Conservation (phyloP, 116 monocot species). For the Trichopus zeylanicus region DNA sequence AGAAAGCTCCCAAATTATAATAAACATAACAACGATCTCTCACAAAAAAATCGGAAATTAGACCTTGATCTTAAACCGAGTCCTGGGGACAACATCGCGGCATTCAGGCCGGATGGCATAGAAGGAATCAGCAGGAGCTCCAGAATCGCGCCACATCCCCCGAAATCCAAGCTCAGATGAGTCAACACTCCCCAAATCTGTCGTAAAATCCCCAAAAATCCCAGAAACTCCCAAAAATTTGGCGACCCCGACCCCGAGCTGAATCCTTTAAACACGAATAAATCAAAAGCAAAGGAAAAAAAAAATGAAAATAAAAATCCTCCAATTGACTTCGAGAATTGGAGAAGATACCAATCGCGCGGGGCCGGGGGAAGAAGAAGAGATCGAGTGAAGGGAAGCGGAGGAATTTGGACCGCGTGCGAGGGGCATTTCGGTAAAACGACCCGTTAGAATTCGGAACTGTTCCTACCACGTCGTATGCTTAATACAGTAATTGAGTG, state of each 20-base stretch:
- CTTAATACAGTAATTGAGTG: background rate
- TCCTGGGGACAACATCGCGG: constrained; percentile 61
- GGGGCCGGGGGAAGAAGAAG: background rate
- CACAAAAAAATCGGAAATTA: background rate
- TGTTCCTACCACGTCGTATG: constrained; percentile 1
- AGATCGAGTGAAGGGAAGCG: no score
- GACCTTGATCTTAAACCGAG: constrained; percentile 84
- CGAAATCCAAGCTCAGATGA: background rate
- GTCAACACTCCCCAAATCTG: background rate
- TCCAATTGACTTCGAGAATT: background rate
- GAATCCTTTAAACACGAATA: background rate
- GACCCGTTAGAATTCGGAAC: background rate
- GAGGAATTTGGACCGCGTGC: background rate
- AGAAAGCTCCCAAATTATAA: no score
- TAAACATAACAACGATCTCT: no score
- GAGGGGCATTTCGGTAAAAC: background rate
- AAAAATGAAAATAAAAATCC: background rate
- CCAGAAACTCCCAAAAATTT: constrained; percentile 1
- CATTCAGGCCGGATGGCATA: constrained; percentile 63
- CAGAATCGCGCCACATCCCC: constrained; percentile 51
- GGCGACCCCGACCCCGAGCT: background rate
- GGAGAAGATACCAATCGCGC: constrained; percentile 1
- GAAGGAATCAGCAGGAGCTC: constrained; percentile 51
- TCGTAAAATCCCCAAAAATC: background rate
- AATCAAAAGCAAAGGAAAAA: no score